Base-by-base conservation (phyloP, 163 green algal genomes). In the Coccomyxa subellipsoidea region DNA sequence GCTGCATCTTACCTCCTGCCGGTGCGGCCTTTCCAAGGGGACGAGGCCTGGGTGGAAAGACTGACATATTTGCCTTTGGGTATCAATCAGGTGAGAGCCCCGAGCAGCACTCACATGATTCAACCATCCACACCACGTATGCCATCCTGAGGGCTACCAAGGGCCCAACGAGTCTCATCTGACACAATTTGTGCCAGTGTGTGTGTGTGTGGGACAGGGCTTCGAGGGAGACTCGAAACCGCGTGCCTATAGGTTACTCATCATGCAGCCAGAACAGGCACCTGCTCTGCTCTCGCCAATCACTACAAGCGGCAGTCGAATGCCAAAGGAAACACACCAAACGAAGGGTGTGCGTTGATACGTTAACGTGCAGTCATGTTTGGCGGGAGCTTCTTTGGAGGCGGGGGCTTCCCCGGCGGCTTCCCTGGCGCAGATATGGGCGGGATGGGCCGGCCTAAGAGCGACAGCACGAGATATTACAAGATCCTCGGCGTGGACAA, bases 391-490 rank as follows among this genome's bases (percentile, higher is more conserved):
- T 72, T 72, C n/a, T n/a, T n/a, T 37, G 80, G 80, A 72, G 84
- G 77, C 1, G 81, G 75, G 38, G 54, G 38, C 32, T 82, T 82
- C 70, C 88, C 91, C 84, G 90, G 87, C 12, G 87, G 83, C 21
- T 83, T 87, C 54, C 86, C 85, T 7, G 87, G 88, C 12, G 86
- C 83, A 29, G 82, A 83, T 47, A 73, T 83, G 32, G 84, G 83
- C 40, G 86, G 86, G 7, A 85, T 86, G 76, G 81, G 59, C 25
- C 25, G 71, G 72, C 31, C 76, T 29, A 79, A 88, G 78, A 86
- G 82, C 35, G 92, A 97, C 83, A 96, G 91, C 79, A 91, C 82
- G 0, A 84, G 91, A 25, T 99, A 98, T 87, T 99, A 99, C 85
- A 91, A 98, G 32, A 70, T 98, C 10, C 90, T 99, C 59, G 96